phyloP scores from a whole-genome alignment of 83 land plant genomes.

The Picea abies region DNA sequence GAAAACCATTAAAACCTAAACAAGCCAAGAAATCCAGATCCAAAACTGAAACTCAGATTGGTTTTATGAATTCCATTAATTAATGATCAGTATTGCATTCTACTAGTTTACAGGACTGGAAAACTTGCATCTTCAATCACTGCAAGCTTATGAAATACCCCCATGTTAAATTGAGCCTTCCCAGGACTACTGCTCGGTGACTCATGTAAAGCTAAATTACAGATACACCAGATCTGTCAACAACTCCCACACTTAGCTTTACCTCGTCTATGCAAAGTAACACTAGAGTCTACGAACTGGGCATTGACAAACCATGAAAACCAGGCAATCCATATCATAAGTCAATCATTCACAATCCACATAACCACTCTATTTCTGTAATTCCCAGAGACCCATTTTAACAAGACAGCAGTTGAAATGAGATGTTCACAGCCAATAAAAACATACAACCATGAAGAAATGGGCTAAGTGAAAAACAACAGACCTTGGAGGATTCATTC shows the following conservation, averaged over 20 bases:
- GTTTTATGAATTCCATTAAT: too few species aligned
- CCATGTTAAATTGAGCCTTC: too few species aligned
- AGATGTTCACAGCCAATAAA: not conserved
- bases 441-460: not conserved
- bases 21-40: not conserved
- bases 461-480: not conserved
- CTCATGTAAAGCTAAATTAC: too few species aligned
- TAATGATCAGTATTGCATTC: too few species aligned
- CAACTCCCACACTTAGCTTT: too few species aligned
- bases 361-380: not conserved
- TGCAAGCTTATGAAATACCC: not conserved
- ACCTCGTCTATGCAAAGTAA: too few species aligned
- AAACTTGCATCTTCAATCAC: not conserved
- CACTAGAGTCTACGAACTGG: too few species aligned
- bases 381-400: not conserved
- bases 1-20: not conserved
- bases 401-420: not conserved
- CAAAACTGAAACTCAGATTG: not conserved
- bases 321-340: not conserved
- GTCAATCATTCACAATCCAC: not conserved
- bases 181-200: too few species aligned
- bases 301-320: not conserved
- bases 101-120: not conserved
- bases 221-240: too few species aligned
- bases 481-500: conserved; percentile 8